Percentiles rank a stretch among this genome's conserved stretches.
Conservation (phyloP, 2,329 filamentous ascomycete species). For the Pestalotiopsis sp. region DNA sequence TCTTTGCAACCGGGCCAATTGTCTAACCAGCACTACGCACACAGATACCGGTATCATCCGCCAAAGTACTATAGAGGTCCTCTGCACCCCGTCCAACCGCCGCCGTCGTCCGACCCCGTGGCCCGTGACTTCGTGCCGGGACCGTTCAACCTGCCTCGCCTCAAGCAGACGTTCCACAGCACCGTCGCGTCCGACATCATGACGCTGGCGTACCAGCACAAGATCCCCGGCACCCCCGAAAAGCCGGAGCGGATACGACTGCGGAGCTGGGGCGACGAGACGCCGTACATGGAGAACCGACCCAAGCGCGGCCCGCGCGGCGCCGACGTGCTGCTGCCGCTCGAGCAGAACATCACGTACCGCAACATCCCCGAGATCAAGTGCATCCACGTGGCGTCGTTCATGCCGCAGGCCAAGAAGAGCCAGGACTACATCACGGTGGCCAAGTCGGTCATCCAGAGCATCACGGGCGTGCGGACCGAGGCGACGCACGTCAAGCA, state of each 20-base stretch:
- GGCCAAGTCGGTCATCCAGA: constrained; percentile 79
- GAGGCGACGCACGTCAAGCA: constrained; percentile 67
- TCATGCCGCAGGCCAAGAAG: constrained; percentile 67
- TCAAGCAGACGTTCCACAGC: constrained; percentile 86
- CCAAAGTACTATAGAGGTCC: constrained; percentile 95
- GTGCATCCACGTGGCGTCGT: constrained; percentile 78
- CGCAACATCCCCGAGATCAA: constrained; percentile 81
- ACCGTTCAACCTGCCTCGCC: constrained; percentile 83
- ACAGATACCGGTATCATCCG: constrained; percentile 89
- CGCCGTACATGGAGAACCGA: constrained; percentile 92
- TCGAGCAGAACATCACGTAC: constrained; percentile 77
- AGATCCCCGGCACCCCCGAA: constrained; percentile 70
- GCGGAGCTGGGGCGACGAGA: constrained; percentile 84
- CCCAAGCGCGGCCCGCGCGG: constrained; percentile 83
- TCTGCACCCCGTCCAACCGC: constrained; percentile 88
- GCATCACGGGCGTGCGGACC: constrained; percentile 77
- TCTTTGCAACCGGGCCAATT: background rate
- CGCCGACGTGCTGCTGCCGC: constrained; percentile 65
- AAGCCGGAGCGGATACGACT: constrained; percentile 62
- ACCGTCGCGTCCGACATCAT: constrained; percentile 87
- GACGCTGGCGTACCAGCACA: constrained; percentile 85
- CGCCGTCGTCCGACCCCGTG: constrained; percentile 79
- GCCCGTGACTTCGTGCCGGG: constrained; percentile 89
- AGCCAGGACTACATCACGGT: constrained; percentile 78
- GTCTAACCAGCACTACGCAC: background rate